Evolutionary conservation across 345 rosid genomes (phyloP), one percentile per base, ranked within the genome.

Genomic region (Bruguiera parviflora): DNA sequence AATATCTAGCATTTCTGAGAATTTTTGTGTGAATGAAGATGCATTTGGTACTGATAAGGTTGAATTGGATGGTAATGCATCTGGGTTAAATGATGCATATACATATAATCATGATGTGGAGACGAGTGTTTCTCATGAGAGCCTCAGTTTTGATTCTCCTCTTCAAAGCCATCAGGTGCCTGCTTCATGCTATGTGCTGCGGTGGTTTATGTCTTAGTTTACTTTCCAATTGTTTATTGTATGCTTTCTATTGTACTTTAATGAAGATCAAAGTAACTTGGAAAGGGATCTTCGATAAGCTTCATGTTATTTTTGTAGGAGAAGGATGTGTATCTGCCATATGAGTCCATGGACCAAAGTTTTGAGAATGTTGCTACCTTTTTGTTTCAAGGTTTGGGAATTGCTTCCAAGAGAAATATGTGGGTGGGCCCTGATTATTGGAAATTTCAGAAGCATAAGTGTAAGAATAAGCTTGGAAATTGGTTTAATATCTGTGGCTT

Each of bases 341-440:
- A 37, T 37, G 13, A 37, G 43, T 37, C 43, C 73, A 56, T 63
- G 20, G 91, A 84, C 52, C 90, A 81, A 49, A 83, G 71, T 75
- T 70, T 81, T 66, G 89, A 85, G 62, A 81, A 77, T 60, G 86
- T 89, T 67, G 98, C 91, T 60, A 80, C 75, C 53, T 84, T 82
- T 75, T 79, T 89, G 73, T 81, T 86, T 74, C 76, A 82, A 47
- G 84, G 84, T 60, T 81, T 89, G 82, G 98, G 98, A 72, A 79
- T 84, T 53, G 56, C 81, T 47, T 80, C 85, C n/a, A 91, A 88
- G 76, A 92, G 81, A 77, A 94, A 89, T 84, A 88, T 87, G 61
- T 94, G 98, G 98, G 98, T 97, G 8, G 98, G 98, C 80, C 98
- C 98, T 78, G 98, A 89, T 76, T 95, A 91, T 71, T 93, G 98